Evolutionary conservation across 805 yeast species (phyloP), one percentile per base, ranked within the genome.

Genomic region (Suhomyces sp.): DNA sequence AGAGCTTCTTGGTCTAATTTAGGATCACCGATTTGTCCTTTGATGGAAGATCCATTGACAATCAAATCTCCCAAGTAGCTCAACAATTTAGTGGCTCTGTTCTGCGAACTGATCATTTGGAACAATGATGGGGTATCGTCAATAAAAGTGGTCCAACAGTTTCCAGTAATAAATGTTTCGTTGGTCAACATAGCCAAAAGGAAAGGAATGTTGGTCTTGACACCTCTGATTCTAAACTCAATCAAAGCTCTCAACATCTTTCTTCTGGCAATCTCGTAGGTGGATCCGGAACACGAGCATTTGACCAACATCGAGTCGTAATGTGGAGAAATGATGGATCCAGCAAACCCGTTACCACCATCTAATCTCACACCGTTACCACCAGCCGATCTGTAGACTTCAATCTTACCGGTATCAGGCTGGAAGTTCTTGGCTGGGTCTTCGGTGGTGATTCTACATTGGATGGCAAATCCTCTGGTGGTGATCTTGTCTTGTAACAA

Each of bases 341-440:
- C 99, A 10, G 97, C 96, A 71, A 90, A 93, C 3, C 97, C 97
- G 70, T 93, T 93, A 76, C 98, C 98, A 77, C 99, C 99, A 67
- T 93, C 99, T 62, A 94, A 81, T 78, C 99, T 86, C 47, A 94
- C 97, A 72, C 99, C 99, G 68, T 94, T 94, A 80, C 99, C 99
- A 75, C 99, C 99, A 22, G 98, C 90, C 46, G 97, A 91, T 72
- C 98, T 85, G 79, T 93, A 93, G 46, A 93, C 99, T 73, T 93
- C 99, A 64, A 93, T 88, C 74, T 92, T 91, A 69, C 99, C 99
- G 3, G 98, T 94, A 70, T 93, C 99, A 13, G 99, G 99, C 75
- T 90, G 97, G 85, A 93, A 93, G 69, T 88, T 90, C 77, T 92
- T 92, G 49, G 96, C 69, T 10, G 99, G 98, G 70, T 93, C 99